These are phyloP conservation scores for Ichthyophthirius multifiliis DNA, from an alignment of 169 alveolate species.

Conservation along the genomic window DNA sequence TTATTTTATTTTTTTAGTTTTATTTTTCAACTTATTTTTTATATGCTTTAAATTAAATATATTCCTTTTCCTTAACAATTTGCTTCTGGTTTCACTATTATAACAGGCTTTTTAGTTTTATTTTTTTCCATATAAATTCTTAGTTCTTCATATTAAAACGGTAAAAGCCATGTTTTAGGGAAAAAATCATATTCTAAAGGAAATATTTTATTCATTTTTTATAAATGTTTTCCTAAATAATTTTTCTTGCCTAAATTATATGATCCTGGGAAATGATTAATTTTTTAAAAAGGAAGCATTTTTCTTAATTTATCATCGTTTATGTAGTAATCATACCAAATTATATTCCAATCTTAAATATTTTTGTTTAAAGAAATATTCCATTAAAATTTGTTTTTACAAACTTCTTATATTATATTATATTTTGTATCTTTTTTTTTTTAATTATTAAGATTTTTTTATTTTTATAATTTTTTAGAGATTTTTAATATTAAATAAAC, in stretches of 20 bases:
- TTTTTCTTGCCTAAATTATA: constrained; percentile 31
- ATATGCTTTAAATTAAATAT: constrained; percentile 49
- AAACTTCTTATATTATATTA: neutral
- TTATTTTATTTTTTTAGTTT: neutral
- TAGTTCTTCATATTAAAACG: constrained; percentile 53
- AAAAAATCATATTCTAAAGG: constrained; percentile 53
- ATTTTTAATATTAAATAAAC: too few species aligned
- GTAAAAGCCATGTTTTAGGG: constrained; percentile 58
- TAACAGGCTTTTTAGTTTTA: constrained; percentile 16
- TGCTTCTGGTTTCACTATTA: constrained; percentile 70
- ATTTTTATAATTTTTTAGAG: too few species aligned
- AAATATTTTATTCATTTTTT: constrained; percentile 19
- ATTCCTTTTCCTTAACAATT: constrained; percentile 76
- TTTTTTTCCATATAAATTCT: constrained; percentile 38
- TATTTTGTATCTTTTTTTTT: neutral
- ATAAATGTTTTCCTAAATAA: constrained; percentile 18
- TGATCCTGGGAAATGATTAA: constrained; percentile 45
- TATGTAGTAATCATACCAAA: constrained; percentile 37
- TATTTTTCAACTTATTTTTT: constrained; percentile 62
- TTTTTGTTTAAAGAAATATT: neutral
- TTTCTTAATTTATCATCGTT: constrained; percentile 34
- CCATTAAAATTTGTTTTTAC: neutral
- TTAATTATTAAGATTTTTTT: too few species aligned
- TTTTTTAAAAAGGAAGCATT: constrained; percentile 26
- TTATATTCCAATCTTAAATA: constrained; percentile 15